Evolutionary conservation across 2,329 filamentous ascomycete species (phyloP).

Genomic region (Stenocarpella maydis): DNA sequence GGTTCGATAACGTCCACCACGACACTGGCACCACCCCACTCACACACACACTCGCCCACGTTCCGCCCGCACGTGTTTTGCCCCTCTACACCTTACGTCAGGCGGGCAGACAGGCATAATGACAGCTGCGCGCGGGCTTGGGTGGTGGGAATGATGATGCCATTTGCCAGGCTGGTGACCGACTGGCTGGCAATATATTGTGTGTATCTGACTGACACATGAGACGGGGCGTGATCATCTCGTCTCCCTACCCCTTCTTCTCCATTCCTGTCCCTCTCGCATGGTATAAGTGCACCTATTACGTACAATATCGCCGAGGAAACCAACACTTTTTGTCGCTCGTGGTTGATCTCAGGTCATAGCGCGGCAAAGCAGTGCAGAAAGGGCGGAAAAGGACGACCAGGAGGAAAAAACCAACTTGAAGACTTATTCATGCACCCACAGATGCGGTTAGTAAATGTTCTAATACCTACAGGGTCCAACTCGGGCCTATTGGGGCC

Average conservation of each 20-base stretch:
- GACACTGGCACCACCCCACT: no score
- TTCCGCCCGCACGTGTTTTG: neutral
- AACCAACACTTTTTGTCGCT: neutral
- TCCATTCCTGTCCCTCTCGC: neutral
- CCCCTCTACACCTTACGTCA: neutral
- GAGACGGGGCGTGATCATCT: neutral
- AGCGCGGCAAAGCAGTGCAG: neutral
- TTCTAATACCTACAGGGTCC: neutral
- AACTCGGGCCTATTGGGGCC: constrained; percentile 12
- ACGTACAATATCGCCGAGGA: neutral
- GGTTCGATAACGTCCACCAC: neutral
- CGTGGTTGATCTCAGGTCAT: neutral
- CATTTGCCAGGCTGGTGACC: neutral
- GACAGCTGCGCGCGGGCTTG: no score
- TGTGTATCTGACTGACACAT: neutral
- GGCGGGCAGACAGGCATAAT: neutral
- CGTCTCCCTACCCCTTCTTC: neutral
- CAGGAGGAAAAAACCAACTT: neutral
- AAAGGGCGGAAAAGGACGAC: neutral
- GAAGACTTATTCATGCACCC: constrained; percentile 17
- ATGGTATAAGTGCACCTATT: neutral
- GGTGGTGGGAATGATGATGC: neutral
- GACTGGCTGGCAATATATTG: neutral
- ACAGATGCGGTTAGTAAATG: constrained; percentile 1
- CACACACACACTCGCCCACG: neutral